These are phyloP conservation scores for Taphrina communis DNA, from an alignment of 1,139 yeast species.

Conservation along the genomic window DNA sequence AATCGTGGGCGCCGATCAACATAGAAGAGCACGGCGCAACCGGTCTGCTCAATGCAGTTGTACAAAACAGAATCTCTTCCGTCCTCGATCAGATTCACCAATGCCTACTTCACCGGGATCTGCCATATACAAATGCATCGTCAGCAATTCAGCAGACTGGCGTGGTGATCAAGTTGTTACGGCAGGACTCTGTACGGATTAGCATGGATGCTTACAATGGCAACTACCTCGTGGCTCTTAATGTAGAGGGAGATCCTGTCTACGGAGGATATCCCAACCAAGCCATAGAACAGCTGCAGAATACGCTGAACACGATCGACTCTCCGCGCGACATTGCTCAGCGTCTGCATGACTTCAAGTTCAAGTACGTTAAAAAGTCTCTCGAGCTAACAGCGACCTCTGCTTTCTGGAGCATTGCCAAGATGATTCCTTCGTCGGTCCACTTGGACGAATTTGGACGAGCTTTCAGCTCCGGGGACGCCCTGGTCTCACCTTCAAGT, in stretches of 20 bases:
- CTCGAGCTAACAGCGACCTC: conserved; percentile 29
- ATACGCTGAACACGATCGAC: background rate
- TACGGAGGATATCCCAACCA: background rate
- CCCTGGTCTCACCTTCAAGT: conserved; percentile 10
- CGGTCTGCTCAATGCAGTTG: conserved; percentile 7
- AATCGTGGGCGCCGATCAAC: background rate
- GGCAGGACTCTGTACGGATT: conserved; percentile 2
- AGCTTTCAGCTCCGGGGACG: conserved; percentile 25
- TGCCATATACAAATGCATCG: background rate
- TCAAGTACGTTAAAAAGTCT: conserved; percentile 15
- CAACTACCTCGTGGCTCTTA: conserved; percentile 4
- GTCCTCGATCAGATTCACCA: conserved; percentile 13
- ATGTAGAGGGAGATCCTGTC: background rate
- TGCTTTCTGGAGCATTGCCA: conserved; percentile 27
- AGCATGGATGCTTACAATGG: conserved; percentile 21
- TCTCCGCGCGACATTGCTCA: conserved; percentile 5
- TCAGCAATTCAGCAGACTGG: background rate
- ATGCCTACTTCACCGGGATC: background rate
- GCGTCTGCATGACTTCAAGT: conserved; percentile 21
- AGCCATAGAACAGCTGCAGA: conserved; percentile 9
- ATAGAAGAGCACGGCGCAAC: conserved; percentile 18
- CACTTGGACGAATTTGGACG: conserved; percentile 37
- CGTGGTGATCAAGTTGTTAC: background rate
- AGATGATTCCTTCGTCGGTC: conserved; percentile 25
- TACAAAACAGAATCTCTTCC: background rate